Conservation (phyloP, 441 rosid genomes). For the Hura crepitans region DNA sequence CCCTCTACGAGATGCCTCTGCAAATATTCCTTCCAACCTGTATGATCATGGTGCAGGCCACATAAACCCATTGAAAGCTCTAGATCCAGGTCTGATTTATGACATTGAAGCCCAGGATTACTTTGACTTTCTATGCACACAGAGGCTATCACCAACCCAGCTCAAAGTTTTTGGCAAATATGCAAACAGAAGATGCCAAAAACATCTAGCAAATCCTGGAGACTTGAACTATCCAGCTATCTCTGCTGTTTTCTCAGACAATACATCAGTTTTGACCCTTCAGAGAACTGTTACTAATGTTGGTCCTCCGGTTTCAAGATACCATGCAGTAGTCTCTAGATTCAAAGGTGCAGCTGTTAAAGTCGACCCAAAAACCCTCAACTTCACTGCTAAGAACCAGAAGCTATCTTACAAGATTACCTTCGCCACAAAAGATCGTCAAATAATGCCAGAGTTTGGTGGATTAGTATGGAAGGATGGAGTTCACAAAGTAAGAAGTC, state of each 20-base stretch:
- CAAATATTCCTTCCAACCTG: constrained; percentile 46
- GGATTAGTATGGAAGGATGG: constrained; percentile 77
- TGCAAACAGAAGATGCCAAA: constrained; percentile 63
- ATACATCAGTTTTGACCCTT: constrained; percentile 33
- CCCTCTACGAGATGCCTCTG: constrained; percentile 58
- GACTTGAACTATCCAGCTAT: constrained; percentile 89
- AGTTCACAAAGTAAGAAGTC: constrained; percentile 75
- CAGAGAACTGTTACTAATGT: constrained; percentile 76
- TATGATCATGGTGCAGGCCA: constrained; percentile 86
- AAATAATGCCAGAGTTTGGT: constrained; percentile 68
- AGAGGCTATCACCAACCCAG: constrained; percentile 47
- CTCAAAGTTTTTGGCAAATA: constrained; percentile 63
- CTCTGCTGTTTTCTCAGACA: constrained; percentile 65
- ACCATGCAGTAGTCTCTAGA: constrained; percentile 55
- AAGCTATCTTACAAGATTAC: constrained; percentile 65
- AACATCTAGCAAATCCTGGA: constrained; percentile 51
- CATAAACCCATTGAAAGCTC: constrained; percentile 67
- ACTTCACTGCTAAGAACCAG: constrained; percentile 62
- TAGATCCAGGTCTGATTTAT: constrained; percentile 78
- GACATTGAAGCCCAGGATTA: constrained; percentile 72
- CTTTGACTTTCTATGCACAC: constrained; percentile 83
- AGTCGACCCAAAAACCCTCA: constrained; percentile 54
- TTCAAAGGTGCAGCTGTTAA: constrained; percentile 56
- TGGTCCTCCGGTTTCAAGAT: constrained; percentile 61
- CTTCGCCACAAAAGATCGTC: constrained; percentile 45